Conservation (phyloP, 208 protist species). For the Leishmania martiniquensis region DNA sequence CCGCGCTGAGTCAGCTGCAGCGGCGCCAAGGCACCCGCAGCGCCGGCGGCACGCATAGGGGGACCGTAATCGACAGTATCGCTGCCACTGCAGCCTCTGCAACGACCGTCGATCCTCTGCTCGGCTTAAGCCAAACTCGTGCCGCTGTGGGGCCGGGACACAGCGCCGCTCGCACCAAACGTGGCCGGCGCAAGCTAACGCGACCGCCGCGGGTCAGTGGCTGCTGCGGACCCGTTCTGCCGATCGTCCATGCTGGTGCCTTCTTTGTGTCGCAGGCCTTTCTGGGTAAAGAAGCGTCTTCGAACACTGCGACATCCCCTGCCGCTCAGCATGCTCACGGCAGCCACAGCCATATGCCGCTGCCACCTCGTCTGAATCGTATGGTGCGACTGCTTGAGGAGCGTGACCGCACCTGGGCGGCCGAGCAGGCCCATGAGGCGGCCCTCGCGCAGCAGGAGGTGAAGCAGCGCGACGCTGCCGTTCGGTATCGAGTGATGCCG, state of each 20-base stretch:
- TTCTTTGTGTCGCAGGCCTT: conserved; percentile 31
- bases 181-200: neutral
- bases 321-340: neutral
- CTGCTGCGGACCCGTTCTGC: neutral
- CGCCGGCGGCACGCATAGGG: neutral
- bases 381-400: conserved; percentile 44
- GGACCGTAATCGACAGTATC: neutral
- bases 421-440: conserved; percentile 43
- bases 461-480: conserved; percentile 33
- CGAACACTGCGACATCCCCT: neutral
- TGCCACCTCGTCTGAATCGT: conserved; percentile 42
- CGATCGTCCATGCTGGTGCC: conserved; percentile 24
- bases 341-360: neutral
- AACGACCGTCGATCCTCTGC: neutral
- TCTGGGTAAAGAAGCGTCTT: conserved; percentile 2
- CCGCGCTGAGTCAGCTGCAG: conserved; percentile 16
- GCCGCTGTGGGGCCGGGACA: conserved; percentile 19
- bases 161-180: conserved; percentile 21
- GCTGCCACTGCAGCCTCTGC: neutral
- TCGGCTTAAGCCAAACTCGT: neutral
- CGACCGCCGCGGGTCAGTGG: neutral
- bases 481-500: conserved; percentile 27
- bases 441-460: conserved; percentile 37
- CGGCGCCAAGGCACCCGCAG: neutral
- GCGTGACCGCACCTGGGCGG: conserved; percentile 44